phyloP scores from a whole-genome alignment of 495 filamentous ascomycete species.

The Ascodesmis nigricans region DNA sequence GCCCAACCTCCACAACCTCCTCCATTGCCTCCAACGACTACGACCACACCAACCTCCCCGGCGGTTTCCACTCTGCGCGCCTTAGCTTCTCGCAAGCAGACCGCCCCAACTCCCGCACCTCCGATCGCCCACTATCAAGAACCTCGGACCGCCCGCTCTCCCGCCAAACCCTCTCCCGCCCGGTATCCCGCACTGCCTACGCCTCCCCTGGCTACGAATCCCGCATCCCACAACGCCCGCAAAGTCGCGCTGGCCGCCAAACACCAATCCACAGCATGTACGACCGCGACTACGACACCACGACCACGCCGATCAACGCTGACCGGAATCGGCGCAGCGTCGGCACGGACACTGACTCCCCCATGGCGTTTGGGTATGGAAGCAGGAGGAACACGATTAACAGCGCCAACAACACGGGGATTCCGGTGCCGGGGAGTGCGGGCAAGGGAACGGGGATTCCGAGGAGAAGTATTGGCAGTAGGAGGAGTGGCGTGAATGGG shows the following conservation, averaged over 20 bases:
- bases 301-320: conserved; percentile 12
- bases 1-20: conserved; percentile 15
- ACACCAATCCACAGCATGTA: conserved; percentile 8
- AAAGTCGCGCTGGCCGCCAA: conserved; percentile 8
- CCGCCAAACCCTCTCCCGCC: conserved; percentile 10
- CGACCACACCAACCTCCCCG: conserved; percentile 6
- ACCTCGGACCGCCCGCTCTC: conserved; percentile 11
- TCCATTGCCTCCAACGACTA: conserved; percentile 16
- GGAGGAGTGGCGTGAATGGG: conserved; percentile 11
- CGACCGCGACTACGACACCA: conserved; percentile 11
- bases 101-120: conserved; percentile 6
- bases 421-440: conserved; percentile 14
- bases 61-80: conserved; percentile 6
- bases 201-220: too few species aligned
- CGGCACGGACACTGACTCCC: conserved; percentile 4
- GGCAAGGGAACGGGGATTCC: too few species aligned
- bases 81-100: conserved; percentile 7
- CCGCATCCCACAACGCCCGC: conserved; percentile 12
- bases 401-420: conserved; percentile 14
- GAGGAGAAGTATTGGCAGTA: conserved; percentile 11
- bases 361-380: conserved; percentile 5
- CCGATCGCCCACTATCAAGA: neutral
- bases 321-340: conserved; percentile 3
- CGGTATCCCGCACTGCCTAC: conserved; percentile 4
- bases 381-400: conserved; percentile 12